Conservation (phyloP, 2,329 filamentous ascomycete genomes). For the Coniochaeta ligniaria region DNA sequence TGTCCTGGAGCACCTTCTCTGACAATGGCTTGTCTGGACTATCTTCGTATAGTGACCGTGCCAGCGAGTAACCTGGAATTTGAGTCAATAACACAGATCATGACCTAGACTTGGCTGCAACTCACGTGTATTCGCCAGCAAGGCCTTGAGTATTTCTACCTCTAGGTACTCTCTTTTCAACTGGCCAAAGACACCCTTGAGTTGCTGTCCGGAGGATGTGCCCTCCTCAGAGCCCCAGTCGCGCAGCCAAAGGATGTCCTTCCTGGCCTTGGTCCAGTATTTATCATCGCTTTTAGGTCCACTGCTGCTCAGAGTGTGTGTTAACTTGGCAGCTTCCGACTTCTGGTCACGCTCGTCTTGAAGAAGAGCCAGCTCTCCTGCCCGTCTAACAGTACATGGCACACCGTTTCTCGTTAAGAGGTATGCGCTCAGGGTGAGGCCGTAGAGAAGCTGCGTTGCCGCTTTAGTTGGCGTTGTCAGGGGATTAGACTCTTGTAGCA, state of each 20-base stretch:
- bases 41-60: slow-evolving; percentile 53
- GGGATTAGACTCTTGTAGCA: slow-evolving; percentile 53
- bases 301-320: slow-evolving; percentile 43
- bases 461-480: slow-evolving; percentile 54
- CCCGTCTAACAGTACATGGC: slow-evolving; percentile 42
- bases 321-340: slow-evolving; percentile 48
- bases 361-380: slow-evolving; percentile 57
- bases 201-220: slow-evolving; percentile 14
- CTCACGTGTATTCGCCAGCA: slow-evolving; percentile 56
- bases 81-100: slow-evolving; percentile 11
- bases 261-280: slow-evolving; percentile 54
- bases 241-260: slow-evolving; percentile 65
- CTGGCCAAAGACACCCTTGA: slow-evolving; percentile 49
- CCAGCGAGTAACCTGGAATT: slow-evolving; percentile 51
- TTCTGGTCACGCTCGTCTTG: slow-evolving; percentile 59
- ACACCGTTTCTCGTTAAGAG: slow-evolving; percentile 44
- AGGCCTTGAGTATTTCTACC: slow-evolving; percentile 60
- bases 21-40: slow-evolving; percentile 41
- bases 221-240: slow-evolving; percentile 55
- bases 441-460: slow-evolving; percentile 53
- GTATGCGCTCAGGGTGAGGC: slow-evolving; percentile 54
- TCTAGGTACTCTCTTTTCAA: slow-evolving; percentile 58
- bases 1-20: slow-evolving; percentile 45
- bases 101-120: slow-evolving; percentile 22
- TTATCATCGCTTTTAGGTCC: slow-evolving; percentile 53